Evolutionary conservation across 305 asterid species (phyloP).

Genomic region (Euphrasia arctica): DNA sequence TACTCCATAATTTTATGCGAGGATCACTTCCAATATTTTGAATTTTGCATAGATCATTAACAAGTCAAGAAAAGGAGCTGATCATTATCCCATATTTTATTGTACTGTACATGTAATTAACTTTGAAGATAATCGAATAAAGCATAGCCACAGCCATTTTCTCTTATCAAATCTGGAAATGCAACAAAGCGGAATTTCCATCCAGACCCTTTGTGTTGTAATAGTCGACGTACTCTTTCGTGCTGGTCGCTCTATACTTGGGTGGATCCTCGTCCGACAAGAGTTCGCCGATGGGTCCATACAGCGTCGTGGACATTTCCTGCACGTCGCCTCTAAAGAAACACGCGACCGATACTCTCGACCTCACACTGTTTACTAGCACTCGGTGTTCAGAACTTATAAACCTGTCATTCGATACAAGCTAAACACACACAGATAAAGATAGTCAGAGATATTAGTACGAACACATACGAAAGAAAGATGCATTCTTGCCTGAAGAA

Average conservation of each 20-base stretch:
- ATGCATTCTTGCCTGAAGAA: slow-evolving; percentile 20
- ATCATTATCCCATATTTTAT: no score
- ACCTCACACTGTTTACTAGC: slow-evolving; percentile 40
- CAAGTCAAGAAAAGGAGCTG: no score
- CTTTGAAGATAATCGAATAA: background rate
- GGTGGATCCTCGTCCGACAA: slow-evolving; percentile 39
- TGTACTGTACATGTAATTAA: background rate
- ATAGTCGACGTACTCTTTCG: slow-evolving; percentile 31
- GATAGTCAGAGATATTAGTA: no score
- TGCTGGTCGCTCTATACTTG: slow-evolving; percentile 34
- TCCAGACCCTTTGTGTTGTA: slow-evolving; percentile 33
- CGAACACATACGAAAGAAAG: background rate
- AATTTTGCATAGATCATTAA: no score
- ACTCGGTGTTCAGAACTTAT: slow-evolving; percentile 38
- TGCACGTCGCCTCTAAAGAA: slow-evolving; percentile 49
- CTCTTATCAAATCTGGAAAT: slow-evolving; percentile 22
- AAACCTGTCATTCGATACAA: slow-evolving; percentile 39
- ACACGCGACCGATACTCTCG: slow-evolving; percentile 62
- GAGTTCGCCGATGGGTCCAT: slow-evolving; percentile 47
- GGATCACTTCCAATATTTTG: no score
- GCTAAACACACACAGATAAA: slow-evolving; percentile 23
- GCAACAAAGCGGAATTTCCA: slow-evolving; percentile 33
- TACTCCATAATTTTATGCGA: no score
- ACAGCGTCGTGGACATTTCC: slow-evolving; percentile 32
- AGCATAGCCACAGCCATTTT: no score